Base-by-base conservation (phyloP, 106 monocot genomes). In the Acanthochlamys bracteata region DNA sequence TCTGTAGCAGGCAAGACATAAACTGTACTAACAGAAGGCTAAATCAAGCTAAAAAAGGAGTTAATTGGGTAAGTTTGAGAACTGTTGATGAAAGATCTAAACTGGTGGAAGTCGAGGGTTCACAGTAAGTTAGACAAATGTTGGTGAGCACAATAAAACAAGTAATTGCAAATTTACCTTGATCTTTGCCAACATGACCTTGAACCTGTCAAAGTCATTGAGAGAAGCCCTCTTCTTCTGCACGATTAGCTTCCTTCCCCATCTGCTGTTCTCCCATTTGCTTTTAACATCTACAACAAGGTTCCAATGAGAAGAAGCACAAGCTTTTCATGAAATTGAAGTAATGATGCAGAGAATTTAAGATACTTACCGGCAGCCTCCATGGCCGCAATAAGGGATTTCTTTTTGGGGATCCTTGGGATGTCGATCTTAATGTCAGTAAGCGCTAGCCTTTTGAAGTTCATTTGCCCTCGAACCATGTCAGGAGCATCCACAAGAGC, bases 371-470 rank as follows among this genome's bases (percentile, higher is more conserved):
- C 92, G 57, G 93, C 88, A 42, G 69, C 82, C 53, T 88, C 84
- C 93, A 93, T 80, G 20, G 93, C 93, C 40, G 65, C 75, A 33
- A 88, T 85, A 39, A 93, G 75, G 11, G 73, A 69, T 49, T 84
- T 88, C 84, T 93, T 93, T 54, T 88, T 93, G 0, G 93, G 93
- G 64, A 76, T 69, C 24, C 93, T 79, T 17, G 81, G 78, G 42
- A 93, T 88, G 24, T 93, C 92, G 26, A 93, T 85, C 65, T 88
- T 93, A 19, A 93, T 73, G 53, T 93, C 92, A n/a, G 88, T 93
- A 17, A 93, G 67, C 4, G 76, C 69, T n/a, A 93, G 82, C 73
- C 92, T 79, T 70, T 93, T 93, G 73, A 88, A 88, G 77, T 93
- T 93, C 59, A 93, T 85, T 59, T 88, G 92, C 42, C 74, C 66